phyloP scores from a whole-genome alignment of 2,329 filamentous ascomycete genomes.

The Penicillium sclerotigenum region DNA sequence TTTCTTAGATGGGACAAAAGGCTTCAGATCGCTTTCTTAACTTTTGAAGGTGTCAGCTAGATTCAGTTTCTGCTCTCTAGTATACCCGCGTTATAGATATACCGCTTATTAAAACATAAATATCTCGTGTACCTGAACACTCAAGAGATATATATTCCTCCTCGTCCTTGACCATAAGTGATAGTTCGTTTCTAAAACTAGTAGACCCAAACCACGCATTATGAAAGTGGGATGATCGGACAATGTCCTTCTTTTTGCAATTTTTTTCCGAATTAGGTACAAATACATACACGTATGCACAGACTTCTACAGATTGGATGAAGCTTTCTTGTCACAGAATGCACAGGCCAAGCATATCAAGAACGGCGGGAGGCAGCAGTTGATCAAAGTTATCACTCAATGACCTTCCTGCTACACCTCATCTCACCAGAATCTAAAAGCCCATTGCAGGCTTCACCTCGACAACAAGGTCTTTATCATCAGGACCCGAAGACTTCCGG shows the following conservation, averaged over 20 bases:
- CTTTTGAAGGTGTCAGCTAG: rapidly evolving
- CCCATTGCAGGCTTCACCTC: background rate
- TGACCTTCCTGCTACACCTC: background rate
- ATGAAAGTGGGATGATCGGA: too few species aligned
- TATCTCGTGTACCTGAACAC: background rate
- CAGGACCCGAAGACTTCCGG: background rate
- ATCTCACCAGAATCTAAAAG: background rate
- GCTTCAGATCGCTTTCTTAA: background rate
- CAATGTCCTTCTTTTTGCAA: background rate
- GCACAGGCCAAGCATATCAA: background rate
- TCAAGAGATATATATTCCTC: background rate
- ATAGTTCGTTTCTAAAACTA: background rate
- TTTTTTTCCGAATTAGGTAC: background rate
- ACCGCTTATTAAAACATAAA: rapidly evolving
- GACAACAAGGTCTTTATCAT: background rate
- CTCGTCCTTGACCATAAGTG: rapidly evolving
- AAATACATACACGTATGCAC: background rate
- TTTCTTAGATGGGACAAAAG: background rate
- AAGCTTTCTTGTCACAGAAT: background rate
- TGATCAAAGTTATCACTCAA: background rate
- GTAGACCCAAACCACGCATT: background rate
- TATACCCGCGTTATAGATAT: background rate
- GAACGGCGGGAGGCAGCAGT: too few species aligned
- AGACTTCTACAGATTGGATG: background rate
- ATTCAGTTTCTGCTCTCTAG: too few species aligned